These are phyloP conservation scores for Xylaria longipes DNA, from an alignment of 495 filamentous ascomycete genomes.

Conservation along the genomic window DNA sequence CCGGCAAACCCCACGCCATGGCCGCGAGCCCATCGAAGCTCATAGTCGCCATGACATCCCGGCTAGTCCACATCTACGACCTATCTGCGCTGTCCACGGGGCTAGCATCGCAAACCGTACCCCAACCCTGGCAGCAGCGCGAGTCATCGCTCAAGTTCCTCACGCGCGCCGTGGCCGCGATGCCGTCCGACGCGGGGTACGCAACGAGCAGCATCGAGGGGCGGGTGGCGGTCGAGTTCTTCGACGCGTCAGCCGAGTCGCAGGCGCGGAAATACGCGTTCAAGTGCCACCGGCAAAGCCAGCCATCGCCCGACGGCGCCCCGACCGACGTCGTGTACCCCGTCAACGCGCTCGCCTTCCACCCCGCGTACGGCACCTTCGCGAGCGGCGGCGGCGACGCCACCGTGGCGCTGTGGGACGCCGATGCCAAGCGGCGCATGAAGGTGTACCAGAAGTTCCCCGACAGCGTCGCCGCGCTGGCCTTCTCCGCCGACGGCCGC, in stretches of 20 bases:
- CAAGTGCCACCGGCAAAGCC: constrained; percentile 87
- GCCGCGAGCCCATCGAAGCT: constrained; percentile 81
- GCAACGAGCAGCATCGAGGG: constrained; percentile 90
- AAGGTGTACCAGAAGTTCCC: constrained; percentile 86
- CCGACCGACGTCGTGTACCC: constrained; percentile 85
- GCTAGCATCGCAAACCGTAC: constrained; percentile 51
- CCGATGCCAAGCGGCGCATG: constrained; percentile 86
- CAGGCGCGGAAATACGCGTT: constrained; percentile 96
- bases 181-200: constrained; percentile 94
- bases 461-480: constrained; percentile 75
- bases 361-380: constrained; percentile 90
- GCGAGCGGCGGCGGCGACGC: constrained; percentile 93
- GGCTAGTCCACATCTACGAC: constrained; percentile 91
- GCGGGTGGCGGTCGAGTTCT: constrained; percentile 95
- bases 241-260: constrained; percentile 82
- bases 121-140: constrained; percentile 85
- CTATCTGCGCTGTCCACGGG: constrained; percentile 68
- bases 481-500: constrained; percentile 80
- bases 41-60: constrained; percentile 94
- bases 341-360: constrained; percentile 92
- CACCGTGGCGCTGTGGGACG: constrained; percentile 95
- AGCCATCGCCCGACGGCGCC: constrained; percentile 36
- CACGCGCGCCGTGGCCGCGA: constrained; percentile 91
- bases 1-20: constrained; percentile 86
- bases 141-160: constrained; percentile 95